Conservation (phyloP, 2,329 filamentous ascomycete species). For the Sarocladium strictum region DNA sequence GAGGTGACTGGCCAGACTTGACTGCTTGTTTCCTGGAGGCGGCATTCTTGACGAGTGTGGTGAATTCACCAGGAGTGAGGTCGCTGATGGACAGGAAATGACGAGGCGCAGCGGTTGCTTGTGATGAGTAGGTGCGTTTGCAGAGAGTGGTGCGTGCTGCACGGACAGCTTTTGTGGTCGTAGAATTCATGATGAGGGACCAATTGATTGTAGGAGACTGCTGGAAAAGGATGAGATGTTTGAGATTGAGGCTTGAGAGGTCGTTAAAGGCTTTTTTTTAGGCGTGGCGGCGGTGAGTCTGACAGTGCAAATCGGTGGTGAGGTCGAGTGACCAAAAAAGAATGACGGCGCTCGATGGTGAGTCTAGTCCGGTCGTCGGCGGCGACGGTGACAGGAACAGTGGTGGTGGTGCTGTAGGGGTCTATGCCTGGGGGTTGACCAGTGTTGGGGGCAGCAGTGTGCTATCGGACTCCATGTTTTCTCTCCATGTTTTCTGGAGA, state of each 20-base stretch:
- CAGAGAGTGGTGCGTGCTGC: constrained; percentile 30
- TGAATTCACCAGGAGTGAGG: constrained; percentile 72
- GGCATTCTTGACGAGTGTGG: constrained; percentile 77
- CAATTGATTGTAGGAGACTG: not conserved
- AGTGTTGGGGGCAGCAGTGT: no score
- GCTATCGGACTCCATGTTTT: no score
- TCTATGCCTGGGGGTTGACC: not conserved
- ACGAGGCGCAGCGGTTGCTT: constrained; percentile 47
- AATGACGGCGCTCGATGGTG: not conserved
- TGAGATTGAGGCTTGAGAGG: no score
- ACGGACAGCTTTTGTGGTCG: constrained; percentile 26
- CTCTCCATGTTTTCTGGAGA: no score
- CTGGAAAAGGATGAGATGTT: no score
- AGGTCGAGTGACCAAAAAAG: not conserved
- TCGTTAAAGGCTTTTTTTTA: not conserved
- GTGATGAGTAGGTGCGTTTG: constrained; percentile 35
- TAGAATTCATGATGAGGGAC: constrained; percentile 25
- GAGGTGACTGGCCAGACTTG: constrained; percentile 56
- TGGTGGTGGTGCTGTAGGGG: not conserved
- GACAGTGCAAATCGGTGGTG: not conserved
- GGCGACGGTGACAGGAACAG: not conserved
- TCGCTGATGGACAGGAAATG: constrained; percentile 92
- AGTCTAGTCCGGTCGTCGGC: not conserved
- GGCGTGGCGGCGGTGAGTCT: not conserved
- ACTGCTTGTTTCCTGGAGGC: constrained; percentile 67